Evolutionary conservation across 495 filamentous ascomycete genomes (phyloP).

Genomic region (Penicillium verhagenii): DNA sequence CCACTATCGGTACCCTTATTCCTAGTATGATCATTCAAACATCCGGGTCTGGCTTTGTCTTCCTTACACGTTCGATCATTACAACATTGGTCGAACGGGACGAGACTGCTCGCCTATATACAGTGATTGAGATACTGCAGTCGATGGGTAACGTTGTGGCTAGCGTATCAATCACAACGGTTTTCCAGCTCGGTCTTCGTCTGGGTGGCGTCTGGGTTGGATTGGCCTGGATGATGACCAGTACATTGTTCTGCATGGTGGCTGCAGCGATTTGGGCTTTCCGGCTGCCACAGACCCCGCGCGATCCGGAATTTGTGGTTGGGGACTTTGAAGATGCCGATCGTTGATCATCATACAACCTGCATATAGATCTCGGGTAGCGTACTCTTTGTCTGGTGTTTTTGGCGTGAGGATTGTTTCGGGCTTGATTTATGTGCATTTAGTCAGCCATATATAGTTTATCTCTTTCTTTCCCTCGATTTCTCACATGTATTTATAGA

Average conservation of each 20-base stretch:
- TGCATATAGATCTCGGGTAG: conserved; percentile 19
- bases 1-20: conserved; percentile 35
- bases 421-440: neutral
- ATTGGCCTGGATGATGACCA: conserved; percentile 54
- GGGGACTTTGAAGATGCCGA: conserved; percentile 23
- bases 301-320: conserved; percentile 23
- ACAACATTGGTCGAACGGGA: conserved; percentile 52
- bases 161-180: conserved; percentile 50
- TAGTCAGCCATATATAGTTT: neutral
- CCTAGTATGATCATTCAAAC: conserved; percentile 48
- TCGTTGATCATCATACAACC: neutral
- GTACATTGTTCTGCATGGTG: conserved; percentile 40
- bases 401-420: neutral
- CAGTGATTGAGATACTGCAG: conserved; percentile 56
- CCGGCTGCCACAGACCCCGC: conserved; percentile 25
- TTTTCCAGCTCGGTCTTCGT: conserved; percentile 52
- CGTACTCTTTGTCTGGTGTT: conserved; percentile 7
- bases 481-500: neutral
- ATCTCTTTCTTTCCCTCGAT: neutral
- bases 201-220: conserved; percentile 52
- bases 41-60: conserved; percentile 48
- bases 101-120: conserved; percentile 56
- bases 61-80: conserved; percentile 48
- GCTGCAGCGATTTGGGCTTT: conserved; percentile 40
- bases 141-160: conserved; percentile 54